Evolutionary conservation across 148 eudicot genomes (phyloP), one percentile per base, ranked within the genome.

Genomic region (Rhododendron molle): DNA sequence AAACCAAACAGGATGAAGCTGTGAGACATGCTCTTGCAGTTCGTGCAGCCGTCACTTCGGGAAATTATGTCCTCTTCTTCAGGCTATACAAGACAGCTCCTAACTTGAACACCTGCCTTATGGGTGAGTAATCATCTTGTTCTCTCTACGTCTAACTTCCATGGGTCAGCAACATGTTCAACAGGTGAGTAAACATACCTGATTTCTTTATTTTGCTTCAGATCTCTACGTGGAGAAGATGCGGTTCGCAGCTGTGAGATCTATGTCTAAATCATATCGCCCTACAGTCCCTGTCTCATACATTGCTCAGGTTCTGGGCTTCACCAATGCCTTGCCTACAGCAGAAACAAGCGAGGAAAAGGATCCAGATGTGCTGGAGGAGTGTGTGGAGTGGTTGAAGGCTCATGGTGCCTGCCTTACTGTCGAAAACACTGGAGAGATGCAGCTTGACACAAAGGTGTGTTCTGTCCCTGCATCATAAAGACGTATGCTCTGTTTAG

Each of bases 21-120:
- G 94, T 96, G 69, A 94, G 89, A 89, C 99, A 96, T 89, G 99
- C 99, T 38, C 98, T 96, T 85, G 90, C 92, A 83, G 98, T 96
- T 91, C 91, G 98, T 81, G 91, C 93, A 26, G 98, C 99, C 43
- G 96, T 96, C 44, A 90, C 96, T 78, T 92, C 97, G 60, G 96
- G 96, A 81, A 96, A 96, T 88, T 96, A 94, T 87, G 98, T 96
- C 38, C 71, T 89, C 86, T 96, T 95, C 86, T 95, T 96, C 87
- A 93, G 93, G 87, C 92, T 96, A 74, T 96, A 96, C 83, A 95
- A 93, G 90, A 85, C 92, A 28, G 98, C 98, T 52, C 98, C 98
- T 65, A 92, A 96, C 83, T 87, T 96, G 85, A 92, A 90, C 87
- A 93, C 98, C 62, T 93, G 87, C 85, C 92, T 95, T 67, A 96